These are phyloP conservation scores for Apiospora kogelbergensis DNA, from an alignment of 2,329 filamentous ascomycete genomes.

Conservation along the genomic window DNA sequence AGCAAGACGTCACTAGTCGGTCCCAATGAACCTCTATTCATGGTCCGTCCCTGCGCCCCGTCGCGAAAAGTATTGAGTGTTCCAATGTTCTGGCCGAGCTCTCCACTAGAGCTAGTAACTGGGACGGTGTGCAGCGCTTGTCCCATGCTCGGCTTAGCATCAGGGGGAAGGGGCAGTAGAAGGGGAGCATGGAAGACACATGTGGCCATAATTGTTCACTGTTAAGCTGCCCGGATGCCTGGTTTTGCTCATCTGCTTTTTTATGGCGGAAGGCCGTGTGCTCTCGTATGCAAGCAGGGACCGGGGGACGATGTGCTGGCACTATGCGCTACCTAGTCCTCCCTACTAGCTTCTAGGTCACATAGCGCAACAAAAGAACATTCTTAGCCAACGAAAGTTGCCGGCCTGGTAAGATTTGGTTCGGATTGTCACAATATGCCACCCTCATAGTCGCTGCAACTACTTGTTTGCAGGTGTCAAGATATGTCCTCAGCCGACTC, in stretches of 20 bases:
- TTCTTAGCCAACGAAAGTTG: neutral
- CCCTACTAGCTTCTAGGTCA: neutral
- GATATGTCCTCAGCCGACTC: neutral
- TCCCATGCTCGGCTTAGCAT: neutral
- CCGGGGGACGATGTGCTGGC: neutral
- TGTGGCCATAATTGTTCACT: neutral
- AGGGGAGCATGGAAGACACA: neutral
- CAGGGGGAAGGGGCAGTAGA: neutral
- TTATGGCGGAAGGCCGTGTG: neutral
- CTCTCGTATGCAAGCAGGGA: conserved; percentile 2
- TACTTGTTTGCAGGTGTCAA: neutral
- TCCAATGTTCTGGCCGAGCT: neutral
- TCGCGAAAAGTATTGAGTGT: neutral
- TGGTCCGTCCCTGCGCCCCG: neutral
- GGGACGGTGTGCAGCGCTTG: neutral
- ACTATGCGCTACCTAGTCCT: neutral
- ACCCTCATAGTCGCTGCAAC: neutral
- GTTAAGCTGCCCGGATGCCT: neutral
- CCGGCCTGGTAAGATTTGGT: neutral
- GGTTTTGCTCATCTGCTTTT: neutral
- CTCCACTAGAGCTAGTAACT: neutral
- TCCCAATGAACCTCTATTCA: neutral
- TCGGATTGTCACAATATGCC: neutral
- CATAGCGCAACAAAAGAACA: neutral
- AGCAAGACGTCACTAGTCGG: neutral